Conservation (phyloP, 495 filamentous ascomycete species). For the Penicillium egyptiacum region DNA sequence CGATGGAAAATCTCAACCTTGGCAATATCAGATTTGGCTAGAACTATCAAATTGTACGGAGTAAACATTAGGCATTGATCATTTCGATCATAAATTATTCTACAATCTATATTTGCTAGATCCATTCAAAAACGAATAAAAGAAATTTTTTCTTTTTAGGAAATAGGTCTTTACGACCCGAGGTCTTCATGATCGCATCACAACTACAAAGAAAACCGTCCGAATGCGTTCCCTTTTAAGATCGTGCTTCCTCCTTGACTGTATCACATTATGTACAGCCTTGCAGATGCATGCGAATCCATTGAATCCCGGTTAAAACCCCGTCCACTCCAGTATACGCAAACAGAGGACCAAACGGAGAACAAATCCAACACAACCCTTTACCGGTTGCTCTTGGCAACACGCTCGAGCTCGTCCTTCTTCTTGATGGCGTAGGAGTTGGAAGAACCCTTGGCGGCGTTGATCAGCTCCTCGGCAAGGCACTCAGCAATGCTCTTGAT, state of each 20-base stretch:
- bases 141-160: conserved; percentile 37
- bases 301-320: conserved; percentile 49
- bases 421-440: conserved; percentile 99
- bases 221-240: conserved; percentile 42
- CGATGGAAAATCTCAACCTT: conserved; percentile 22
- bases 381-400: conserved; percentile 99
- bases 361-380: conserved; percentile 45
- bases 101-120: neutral
- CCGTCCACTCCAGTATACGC: conserved; percentile 52
- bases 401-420: conserved; percentile 99
- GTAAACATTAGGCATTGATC: neutral
- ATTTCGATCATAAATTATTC: neutral
- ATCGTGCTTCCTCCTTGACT: conserved; percentile 44
- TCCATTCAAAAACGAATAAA: conserved; percentile 18
- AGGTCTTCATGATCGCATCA: conserved; percentile 50
- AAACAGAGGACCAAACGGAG: conserved; percentile 50
- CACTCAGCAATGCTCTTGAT: conserved; percentile 99
- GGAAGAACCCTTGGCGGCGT: conserved; percentile 98
- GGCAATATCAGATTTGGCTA: conserved; percentile 6
- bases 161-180: conserved; percentile 36
- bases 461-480: conserved; percentile 99
- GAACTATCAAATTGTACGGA: conserved; percentile 5
- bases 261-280: conserved; percentile 48
- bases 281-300: conserved; percentile 48
- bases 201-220: conserved; percentile 50